Evolutionary conservation across 352 stramenopile species (phyloP).

Genomic region (Pythium chondricola): DNA sequence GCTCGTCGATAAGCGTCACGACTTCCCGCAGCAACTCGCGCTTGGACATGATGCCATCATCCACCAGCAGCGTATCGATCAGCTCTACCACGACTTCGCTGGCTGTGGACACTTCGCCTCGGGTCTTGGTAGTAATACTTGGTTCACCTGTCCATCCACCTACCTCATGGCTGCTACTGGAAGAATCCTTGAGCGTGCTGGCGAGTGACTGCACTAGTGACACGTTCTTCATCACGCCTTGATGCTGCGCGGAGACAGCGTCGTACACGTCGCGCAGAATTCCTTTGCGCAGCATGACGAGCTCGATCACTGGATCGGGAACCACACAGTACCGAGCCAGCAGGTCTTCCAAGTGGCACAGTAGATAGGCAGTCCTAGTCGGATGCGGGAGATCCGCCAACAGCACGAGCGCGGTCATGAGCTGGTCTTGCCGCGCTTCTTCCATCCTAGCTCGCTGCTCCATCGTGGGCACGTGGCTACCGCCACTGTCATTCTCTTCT

Average conservation of each 20-base stretch:
- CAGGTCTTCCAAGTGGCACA: conserved; percentile 38
- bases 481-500: conserved; percentile 22
- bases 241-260: conserved; percentile 22
- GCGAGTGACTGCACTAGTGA: background rate
- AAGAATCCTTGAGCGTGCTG: background rate
- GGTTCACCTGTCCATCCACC: background rate
- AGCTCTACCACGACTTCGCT: conserved; percentile 5
- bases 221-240: background rate
- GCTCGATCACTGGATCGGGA: conserved; percentile 45
- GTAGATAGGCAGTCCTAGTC: conserved; percentile 33
- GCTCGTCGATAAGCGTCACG: conserved; percentile 20
- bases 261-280: conserved; percentile 60
- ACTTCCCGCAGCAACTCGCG: conserved; percentile 10
- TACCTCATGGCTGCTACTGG: background rate
- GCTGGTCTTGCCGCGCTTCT: conserved; percentile 25
- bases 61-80: conserved; percentile 19
- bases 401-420: conserved; percentile 44
- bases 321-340: conserved; percentile 35
- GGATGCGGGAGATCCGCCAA: conserved; percentile 41
- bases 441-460: conserved; percentile 6
- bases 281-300: conserved; percentile 42
- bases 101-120: conserved; percentile 1
- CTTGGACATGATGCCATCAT: background rate
- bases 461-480: conserved; percentile 3
- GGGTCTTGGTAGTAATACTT: background rate